Percentiles rank a stretch among this genome's conserved stretches.
phyloP scores from a whole-genome alignment of 1,139 yeast species.

The Hemisphaericaspora xylofermentans region DNA sequence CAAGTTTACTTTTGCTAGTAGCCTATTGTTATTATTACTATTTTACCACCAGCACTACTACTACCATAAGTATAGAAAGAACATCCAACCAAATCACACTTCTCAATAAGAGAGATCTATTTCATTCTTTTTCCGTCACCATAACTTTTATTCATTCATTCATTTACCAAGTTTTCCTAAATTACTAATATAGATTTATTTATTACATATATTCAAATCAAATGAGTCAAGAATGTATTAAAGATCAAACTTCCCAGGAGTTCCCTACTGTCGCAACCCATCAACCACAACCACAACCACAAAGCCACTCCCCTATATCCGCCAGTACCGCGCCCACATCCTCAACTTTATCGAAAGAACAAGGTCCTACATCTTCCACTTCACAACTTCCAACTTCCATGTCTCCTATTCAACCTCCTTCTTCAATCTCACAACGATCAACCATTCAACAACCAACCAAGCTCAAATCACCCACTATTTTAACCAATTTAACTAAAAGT shows the following conservation, averaged over 20 bases:
- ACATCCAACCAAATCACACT: too few species aligned
- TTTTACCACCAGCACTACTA: too few species aligned
- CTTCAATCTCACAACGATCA: neutral
- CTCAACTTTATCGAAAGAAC: neutral
- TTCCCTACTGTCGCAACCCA: neutral
- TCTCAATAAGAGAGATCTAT: too few species aligned
- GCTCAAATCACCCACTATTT: slow-evolving; percentile 8
- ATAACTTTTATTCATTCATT: too few species aligned
- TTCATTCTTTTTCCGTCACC: too few species aligned
- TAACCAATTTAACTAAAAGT: slow-evolving; percentile 6
- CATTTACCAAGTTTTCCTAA: too few species aligned
- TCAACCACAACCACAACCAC: slow-evolving; percentile 1
- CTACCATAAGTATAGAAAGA: too few species aligned
- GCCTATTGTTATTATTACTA: too few species aligned
- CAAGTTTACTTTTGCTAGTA: too few species aligned
- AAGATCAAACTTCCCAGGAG: neutral
- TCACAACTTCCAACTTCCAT: neutral
- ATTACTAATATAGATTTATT: too few species aligned
- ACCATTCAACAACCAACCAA: neutral
- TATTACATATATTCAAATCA: neutral
- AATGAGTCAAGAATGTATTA: neutral
- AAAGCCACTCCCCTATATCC: neutral
- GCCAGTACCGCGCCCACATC: neutral
- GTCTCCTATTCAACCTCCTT: neutral
- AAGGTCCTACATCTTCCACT: neutral